These are phyloP conservation scores for Yamadazyma diddensiae DNA, from an alignment of 1,139 yeast species.

Conservation along the genomic window DNA sequence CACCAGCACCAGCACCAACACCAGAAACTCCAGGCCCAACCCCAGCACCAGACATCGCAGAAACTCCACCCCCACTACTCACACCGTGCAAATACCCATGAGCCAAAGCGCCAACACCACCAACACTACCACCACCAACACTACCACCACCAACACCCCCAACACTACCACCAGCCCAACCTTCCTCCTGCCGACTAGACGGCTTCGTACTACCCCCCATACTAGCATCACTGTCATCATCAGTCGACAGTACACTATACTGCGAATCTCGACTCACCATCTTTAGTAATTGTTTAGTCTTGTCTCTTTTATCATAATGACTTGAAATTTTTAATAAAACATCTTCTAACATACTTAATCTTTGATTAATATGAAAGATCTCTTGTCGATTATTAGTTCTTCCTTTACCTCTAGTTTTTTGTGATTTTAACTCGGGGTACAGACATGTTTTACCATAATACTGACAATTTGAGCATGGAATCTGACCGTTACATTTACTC, in stretches of 20 bases:
- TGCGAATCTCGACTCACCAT: background rate
- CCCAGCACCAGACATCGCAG: too few relatives aligned
- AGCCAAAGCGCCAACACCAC: too few relatives aligned
- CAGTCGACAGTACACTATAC: background rate
- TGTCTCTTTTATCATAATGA: slow-evolving; percentile 6
- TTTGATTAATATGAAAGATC: slow-evolving; percentile 10
- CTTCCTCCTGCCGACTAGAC: too few relatives aligned
- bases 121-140: too few relatives aligned
- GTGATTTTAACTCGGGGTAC: slow-evolving; percentile 17
- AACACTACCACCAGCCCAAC: background rate
- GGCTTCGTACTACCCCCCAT: too few relatives aligned
- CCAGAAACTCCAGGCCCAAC: too few relatives aligned
- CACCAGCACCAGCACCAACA: background rate
- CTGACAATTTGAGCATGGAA: slow-evolving; percentile 43
- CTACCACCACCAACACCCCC: too few relatives aligned
- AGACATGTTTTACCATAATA: slow-evolving; percentile 18
- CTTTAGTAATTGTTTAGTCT: slow-evolving; percentile 1
- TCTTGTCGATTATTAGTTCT: slow-evolving; percentile 16
- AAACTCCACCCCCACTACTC: too few relatives aligned
- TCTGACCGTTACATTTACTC: slow-evolving; percentile 47
- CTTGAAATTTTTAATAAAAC: slow-evolving; percentile 17
- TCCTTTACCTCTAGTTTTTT: slow-evolving; percentile 19
- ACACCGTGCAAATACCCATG: too few relatives aligned
- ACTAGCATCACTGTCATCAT: too few relatives aligned
- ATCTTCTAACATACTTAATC: slow-evolving; percentile 23